Percentiles rank a stretch among this genome's conserved stretches.
phyloP scores from a whole-genome alignment of 192 early-diverging fungal genomes.

The Backusella parvicylindrica region DNA sequence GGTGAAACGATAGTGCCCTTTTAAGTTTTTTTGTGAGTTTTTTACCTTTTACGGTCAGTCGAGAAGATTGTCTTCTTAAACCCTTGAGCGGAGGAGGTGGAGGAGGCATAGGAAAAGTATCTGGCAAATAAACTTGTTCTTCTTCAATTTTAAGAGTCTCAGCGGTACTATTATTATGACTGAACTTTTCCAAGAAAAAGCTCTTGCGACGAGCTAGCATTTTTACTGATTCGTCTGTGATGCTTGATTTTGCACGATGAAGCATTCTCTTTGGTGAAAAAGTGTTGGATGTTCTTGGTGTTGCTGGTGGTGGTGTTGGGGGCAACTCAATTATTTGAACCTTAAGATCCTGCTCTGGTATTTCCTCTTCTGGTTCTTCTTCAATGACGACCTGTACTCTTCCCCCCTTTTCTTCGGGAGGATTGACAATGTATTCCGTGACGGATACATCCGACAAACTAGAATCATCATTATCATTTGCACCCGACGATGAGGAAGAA shows the following conservation, averaged over 20 bases:
- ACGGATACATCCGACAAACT: neutral
- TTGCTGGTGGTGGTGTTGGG: neutral
- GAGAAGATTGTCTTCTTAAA: slow-evolving; percentile 11
- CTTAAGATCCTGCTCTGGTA: neutral
- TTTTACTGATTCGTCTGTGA: neutral
- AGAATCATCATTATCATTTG: neutral
- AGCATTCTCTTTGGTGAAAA: slow-evolving; percentile 2
- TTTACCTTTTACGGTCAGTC: neutral
- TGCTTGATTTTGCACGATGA: slow-evolving; percentile 7
- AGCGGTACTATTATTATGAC: neutral
- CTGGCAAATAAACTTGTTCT: neutral
- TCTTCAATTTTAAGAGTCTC: neutral
- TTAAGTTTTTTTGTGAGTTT: neutral
- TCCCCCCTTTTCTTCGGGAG: neutral
- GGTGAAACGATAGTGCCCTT: neutral
- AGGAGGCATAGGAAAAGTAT: neutral
- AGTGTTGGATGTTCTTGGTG: neutral
- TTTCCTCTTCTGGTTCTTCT: neutral
- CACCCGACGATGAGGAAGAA: neutral
- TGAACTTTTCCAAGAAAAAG: neutral
- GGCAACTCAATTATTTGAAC: neutral
- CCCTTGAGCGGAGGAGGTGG: neutral
- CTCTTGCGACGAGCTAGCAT: neutral
- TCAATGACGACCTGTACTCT: neutral
- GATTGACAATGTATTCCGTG: slow-evolving; percentile 4